Percentiles rank a stretch among this genome's conserved stretches.
phyloP scores from a whole-genome alignment of 192 early-diverging fungal species.

The Chytriomyces sp. region DNA sequence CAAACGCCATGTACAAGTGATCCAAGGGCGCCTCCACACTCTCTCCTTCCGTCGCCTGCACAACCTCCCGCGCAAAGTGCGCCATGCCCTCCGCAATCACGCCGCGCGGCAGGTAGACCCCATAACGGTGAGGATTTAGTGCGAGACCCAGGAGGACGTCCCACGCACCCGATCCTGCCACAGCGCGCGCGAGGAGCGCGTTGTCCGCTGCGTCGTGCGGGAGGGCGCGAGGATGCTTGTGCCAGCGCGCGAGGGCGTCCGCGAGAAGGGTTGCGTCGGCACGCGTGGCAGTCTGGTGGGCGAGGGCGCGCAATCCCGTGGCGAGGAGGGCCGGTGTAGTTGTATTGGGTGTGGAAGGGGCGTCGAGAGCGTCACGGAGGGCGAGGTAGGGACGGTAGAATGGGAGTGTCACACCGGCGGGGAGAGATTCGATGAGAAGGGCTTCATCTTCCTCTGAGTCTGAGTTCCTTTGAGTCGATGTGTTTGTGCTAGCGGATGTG shows the following conservation, averaged over 20 bases:
- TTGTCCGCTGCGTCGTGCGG: not conserved
- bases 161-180: not conserved
- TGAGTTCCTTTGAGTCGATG: too few relatives aligned
- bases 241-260: constrained; percentile 21
- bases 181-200: not conserved
- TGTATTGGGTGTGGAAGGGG: not conserved
- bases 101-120: not conserved
- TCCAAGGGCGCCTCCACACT: constrained; percentile 29
- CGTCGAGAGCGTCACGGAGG: not conserved
- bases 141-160: constrained; percentile 3
- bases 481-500: too few relatives aligned
- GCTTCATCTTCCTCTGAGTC: not conserved
- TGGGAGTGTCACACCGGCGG: constrained; percentile 8
- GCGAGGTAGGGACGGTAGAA: constrained; percentile 8
- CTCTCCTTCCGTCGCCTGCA: not conserved
- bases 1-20: constrained; percentile 50
- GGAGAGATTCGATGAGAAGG: constrained; percentile 20
- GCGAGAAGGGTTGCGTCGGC: constrained; percentile 2
- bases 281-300: too few relatives aligned
- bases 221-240: not conserved
- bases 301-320: not conserved
- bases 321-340: not conserved
- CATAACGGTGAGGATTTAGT: constrained; percentile 17
- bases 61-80: constrained; percentile 1
- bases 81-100: constrained; percentile 3